Percentiles rank a stretch among this genome's conserved stretches.
phyloP scores from a whole-genome alignment of 148 eudicot genomes.

The Rhododendron simsii region DNA sequence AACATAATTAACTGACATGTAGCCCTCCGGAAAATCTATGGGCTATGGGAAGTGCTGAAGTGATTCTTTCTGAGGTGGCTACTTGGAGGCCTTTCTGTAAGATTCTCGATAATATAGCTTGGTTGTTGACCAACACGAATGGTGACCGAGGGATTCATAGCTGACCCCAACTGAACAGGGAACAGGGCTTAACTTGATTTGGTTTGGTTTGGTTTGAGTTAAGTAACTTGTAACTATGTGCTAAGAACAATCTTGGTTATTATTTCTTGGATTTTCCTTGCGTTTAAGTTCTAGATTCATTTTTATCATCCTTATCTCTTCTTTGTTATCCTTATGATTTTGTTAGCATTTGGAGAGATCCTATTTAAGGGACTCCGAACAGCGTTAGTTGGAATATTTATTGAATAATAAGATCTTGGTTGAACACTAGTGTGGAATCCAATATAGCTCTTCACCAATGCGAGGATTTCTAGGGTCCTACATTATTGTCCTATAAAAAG shows the following conservation, averaged over 20 bases:
- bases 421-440: not conserved
- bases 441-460: not conserved
- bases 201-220: not conserved
- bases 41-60: not conserved
- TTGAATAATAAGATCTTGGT: not conserved
- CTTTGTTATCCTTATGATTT: not conserved
- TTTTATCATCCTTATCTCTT: not conserved
- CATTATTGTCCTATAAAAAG: not conserved
- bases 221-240: not conserved
- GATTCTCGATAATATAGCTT: not conserved
- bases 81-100: not conserved
- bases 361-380: not conserved
- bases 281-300: not conserved
- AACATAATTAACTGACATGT: not conserved
- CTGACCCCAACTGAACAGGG: not conserved
- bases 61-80: not conserved
- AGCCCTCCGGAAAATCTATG: not conserved
- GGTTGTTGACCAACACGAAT: not conserved
- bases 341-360: not conserved
- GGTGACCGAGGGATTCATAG: not conserved
- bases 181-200: not conserved
- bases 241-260: not conserved
- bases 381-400: not conserved
- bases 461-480: not conserved
- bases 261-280: not conserved